Percentiles rank a stretch among this genome's conserved stretches.
Conservation (phyloP, 2,329 filamentous ascomycete genomes). For the Aureobasidium sp. region DNA sequence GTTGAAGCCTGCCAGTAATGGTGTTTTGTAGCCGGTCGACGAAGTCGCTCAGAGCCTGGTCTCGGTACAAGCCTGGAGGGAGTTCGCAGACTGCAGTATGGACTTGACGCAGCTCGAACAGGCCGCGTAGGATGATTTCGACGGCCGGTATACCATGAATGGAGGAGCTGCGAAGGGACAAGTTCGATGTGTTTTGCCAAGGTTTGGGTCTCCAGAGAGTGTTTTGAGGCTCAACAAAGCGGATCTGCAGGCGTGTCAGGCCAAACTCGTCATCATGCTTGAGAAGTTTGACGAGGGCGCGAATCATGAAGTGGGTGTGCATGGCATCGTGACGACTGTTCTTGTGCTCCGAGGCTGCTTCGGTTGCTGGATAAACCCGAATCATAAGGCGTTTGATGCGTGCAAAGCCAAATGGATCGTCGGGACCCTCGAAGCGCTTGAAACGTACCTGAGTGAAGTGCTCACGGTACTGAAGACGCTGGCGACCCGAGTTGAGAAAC, state of each 20-base stretch:
- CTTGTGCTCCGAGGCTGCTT: not conserved
- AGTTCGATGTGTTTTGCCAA: conserved; percentile 1
- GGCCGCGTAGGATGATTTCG: conserved; percentile 23
- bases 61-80: conserved; percentile 16
- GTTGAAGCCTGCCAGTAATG: conserved; percentile 16
- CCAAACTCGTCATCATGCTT: conserved; percentile 19
- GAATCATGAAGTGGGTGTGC: conserved; percentile 25
- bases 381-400: conserved; percentile 24
- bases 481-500: conserved; percentile 24
- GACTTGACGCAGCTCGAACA: conserved; percentile 19
- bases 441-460: conserved; percentile 21
- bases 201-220: not conserved
- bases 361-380: conserved; percentile 19
- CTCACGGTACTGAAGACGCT: conserved; percentile 23
- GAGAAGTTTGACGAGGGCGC: conserved; percentile 22
- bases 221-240: conserved; percentile 16
- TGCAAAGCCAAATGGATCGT: conserved; percentile 22
- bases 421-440: conserved; percentile 18
- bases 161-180: conserved; percentile 18
- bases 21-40: conserved; percentile 16
- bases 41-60: conserved; percentile 18
- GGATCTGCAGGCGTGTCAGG: conserved; percentile 18
- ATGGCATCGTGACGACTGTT: conserved; percentile 18
- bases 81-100: conserved; percentile 22
- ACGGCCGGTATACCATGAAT: conserved; percentile 22